These are phyloP conservation scores for Skeletonema grethae DNA, from an alignment of 108 stramenopile species.

Conservation along the genomic window DNA sequence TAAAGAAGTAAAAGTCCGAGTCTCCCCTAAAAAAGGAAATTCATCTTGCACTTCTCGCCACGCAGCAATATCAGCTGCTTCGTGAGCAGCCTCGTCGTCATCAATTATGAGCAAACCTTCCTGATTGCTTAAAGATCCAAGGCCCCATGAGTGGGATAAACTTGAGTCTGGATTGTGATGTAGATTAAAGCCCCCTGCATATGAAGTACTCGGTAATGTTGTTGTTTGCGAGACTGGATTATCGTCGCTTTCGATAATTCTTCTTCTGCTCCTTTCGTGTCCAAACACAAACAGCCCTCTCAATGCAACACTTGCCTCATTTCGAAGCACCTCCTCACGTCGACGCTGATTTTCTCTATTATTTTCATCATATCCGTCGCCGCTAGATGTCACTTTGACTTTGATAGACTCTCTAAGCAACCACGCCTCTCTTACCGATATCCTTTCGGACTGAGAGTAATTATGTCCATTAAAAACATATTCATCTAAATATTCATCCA, in stretches of 20 bases:
- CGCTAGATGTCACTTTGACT: constrained; percentile 27
- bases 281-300: constrained; percentile 65
- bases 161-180: constrained; percentile 26
- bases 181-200: constrained; percentile 50
- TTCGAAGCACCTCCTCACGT: constrained; percentile 44
- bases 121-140: neutral
- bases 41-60: constrained; percentile 51
- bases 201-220: neutral
- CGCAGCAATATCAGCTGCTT: constrained; percentile 41
- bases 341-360: neutral
- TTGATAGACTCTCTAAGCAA: constrained; percentile 48
- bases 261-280: constrained; percentile 8
- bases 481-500: constrained; percentile 63
- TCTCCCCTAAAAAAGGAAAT: constrained; percentile 49
- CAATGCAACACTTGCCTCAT: constrained; percentile 56
- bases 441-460: constrained; percentile 2
- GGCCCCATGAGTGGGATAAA: constrained; percentile 16
- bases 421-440: constrained; percentile 59
- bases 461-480: constrained; percentile 27
- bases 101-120: constrained; percentile 59
- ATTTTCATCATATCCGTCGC: neutral
- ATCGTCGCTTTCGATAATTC: neutral
- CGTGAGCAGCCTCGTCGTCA: constrained; percentile 53
- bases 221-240: neutral
- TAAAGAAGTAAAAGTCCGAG: neutral